Percentiles rank a stretch among this genome's conserved stretches.
These are phyloP conservation scores for Clohesyomyces aquaticus DNA, from an alignment of 495 filamentous ascomycete species.

Conservation along the genomic window DNA sequence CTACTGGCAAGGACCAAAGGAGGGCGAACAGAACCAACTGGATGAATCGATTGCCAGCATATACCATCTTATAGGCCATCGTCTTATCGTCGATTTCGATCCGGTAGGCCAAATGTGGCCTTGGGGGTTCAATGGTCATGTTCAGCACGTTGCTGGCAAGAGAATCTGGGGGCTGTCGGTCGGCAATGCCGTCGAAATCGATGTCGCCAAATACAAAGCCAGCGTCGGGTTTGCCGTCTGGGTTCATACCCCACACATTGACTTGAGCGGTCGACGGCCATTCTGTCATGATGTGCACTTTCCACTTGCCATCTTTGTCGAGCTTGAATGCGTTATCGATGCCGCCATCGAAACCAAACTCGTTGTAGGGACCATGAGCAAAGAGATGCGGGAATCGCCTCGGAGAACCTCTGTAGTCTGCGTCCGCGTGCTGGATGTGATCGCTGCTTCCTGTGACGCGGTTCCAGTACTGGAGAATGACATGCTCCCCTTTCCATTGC, in stretches of 20 bases:
- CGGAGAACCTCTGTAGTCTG: slow-evolving; percentile 50
- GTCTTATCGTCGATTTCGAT: slow-evolving; percentile 62
- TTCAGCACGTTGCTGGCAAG: slow-evolving; percentile 61
- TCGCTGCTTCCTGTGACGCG: slow-evolving; percentile 66
- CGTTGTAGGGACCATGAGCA: slow-evolving; percentile 67
- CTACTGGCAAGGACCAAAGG: slow-evolving; percentile 58
- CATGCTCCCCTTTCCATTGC: slow-evolving; percentile 67
- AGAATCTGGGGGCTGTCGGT: slow-evolving; percentile 66
- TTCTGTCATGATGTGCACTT: slow-evolving; percentile 65
- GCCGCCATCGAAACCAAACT: slow-evolving; percentile 70
- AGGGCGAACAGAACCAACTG: slow-evolving; percentile 64
- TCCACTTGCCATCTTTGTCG: slow-evolving; percentile 60
- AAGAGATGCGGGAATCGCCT: slow-evolving; percentile 69
- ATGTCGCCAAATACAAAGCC: slow-evolving; percentile 63
- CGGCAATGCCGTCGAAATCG: slow-evolving; percentile 63
- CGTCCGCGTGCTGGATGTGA: slow-evolving; percentile 67
- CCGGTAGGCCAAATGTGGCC: slow-evolving; percentile 61
- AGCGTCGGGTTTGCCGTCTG: slow-evolving; percentile 65
- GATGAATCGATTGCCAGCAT: slow-evolving; percentile 58
- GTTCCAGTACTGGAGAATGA: slow-evolving; percentile 71
- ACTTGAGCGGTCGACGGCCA: slow-evolving; percentile 67
- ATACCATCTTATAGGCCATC: slow-evolving; percentile 56
- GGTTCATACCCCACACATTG: slow-evolving; percentile 72
- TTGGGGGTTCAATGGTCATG: slow-evolving; percentile 60
- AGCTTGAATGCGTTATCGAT: slow-evolving; percentile 60